Conservation (phyloP, 495 filamentous ascomycete genomes). For the Neurospora terricola region DNA sequence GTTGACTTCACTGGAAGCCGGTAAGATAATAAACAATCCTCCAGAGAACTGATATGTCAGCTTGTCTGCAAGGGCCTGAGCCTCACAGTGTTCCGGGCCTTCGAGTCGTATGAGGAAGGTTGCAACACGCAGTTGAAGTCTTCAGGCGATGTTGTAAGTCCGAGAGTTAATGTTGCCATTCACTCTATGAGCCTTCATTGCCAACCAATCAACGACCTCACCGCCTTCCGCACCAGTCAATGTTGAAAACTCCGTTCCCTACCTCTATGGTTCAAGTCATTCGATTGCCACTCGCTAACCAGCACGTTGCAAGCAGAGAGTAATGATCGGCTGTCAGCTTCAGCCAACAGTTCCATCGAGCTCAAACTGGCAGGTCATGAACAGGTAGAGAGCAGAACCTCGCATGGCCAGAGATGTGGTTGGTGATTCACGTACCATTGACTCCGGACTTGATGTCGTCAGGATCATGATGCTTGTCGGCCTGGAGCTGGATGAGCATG, state of each 20-base stretch:
- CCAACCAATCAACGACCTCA: background rate
- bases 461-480: background rate
- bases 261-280: background rate
- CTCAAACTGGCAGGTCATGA: background rate
- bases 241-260: background rate
- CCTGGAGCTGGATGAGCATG: background rate
- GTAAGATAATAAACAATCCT: background rate
- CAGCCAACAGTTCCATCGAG: background rate
- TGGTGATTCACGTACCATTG: background rate
- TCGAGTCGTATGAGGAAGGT: background rate
- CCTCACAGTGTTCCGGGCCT: background rate
- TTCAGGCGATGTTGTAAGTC: background rate
- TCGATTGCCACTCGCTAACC: background rate
- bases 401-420: background rate
- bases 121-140: background rate
- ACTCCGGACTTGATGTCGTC: background rate
- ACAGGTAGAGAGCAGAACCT: background rate
- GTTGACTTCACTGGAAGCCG: background rate
- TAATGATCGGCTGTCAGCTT: background rate
- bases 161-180: background rate
- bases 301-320: background rate
- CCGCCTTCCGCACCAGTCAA: background rate
- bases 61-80: background rate
- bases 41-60: background rate
- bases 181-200: background rate